phyloP scores from a whole-genome alignment of 306 rosid genomes.

The Castanea sativa region DNA sequence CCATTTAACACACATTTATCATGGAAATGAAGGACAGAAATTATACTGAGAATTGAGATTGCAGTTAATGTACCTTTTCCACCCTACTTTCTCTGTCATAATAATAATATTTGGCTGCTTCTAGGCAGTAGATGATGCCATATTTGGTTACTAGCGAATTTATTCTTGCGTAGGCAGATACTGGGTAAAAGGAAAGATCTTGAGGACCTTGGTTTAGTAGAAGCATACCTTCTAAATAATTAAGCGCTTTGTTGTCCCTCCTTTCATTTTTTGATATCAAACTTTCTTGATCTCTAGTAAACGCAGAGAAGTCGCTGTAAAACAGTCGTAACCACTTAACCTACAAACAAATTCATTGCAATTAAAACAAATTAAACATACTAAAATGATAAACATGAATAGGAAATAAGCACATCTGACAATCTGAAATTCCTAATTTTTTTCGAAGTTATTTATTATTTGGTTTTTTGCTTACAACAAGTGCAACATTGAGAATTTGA shows the following conservation, averaged over 20 bases:
- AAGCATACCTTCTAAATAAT: slow-evolving; percentile 74
- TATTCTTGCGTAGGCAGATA: slow-evolving; percentile 45
- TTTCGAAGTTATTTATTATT: too few species aligned
- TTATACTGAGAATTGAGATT: not conserved
- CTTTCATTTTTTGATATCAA: slow-evolving; percentile 41
- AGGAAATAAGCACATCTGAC: not conserved
- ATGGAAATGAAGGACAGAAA: not conserved
- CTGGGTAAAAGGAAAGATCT: slow-evolving; percentile 68
- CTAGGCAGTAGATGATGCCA: slow-evolving; percentile 60
- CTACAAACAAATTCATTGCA: slow-evolving; percentile 29
- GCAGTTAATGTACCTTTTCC: slow-evolving; percentile 38
- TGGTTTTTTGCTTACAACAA: too few species aligned
- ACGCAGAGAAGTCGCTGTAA: slow-evolving; percentile 53
- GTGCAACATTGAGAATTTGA: too few species aligned
- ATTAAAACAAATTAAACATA: not conserved
- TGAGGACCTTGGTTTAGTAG: slow-evolving; percentile 41
- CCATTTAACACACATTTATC: too few species aligned
- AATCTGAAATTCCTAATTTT: too few species aligned
- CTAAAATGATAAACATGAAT: not conserved
- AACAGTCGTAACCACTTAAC: slow-evolving; percentile 67
- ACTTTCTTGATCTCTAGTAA: slow-evolving; percentile 67
- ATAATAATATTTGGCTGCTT: slow-evolving; percentile 57
- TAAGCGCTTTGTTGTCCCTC: slow-evolving; percentile 26
- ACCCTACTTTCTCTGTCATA: slow-evolving; percentile 15
- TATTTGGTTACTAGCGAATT: slow-evolving; percentile 40